Conservation (phyloP, 2,329 filamentous ascomycete species). For the Hymenoscyphus scutula region DNA sequence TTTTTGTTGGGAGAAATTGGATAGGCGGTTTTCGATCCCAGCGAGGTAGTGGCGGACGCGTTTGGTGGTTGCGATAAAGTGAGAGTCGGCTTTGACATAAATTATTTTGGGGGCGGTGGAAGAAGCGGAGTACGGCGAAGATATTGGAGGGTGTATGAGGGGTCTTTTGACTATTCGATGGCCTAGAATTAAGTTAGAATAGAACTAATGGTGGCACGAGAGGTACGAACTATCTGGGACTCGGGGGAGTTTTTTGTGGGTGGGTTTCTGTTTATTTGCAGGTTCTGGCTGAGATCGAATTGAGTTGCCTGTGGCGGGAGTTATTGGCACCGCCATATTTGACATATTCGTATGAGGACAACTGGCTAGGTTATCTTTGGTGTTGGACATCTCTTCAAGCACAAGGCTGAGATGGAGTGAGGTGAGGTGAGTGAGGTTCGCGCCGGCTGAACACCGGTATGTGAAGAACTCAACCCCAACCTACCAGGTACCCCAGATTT, state of each 20-base stretch:
- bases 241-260: constrained; percentile 26
- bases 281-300: background rate
- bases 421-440: no score
- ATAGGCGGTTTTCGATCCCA: constrained; percentile 29
- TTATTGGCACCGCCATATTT: constrained; percentile 6
- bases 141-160: constrained; percentile 35
- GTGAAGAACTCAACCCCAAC: no score
- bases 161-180: constrained; percentile 36
- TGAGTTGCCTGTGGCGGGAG: background rate
- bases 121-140: constrained; percentile 24
- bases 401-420: background rate
- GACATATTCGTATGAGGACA: no score
- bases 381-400: background rate
- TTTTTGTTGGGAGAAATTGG: constrained; percentile 18
- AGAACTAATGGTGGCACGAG: background rate
- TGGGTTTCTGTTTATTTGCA: constrained; percentile 1
- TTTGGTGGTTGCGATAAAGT: constrained; percentile 35
- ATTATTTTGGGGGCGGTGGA: constrained; percentile 29
- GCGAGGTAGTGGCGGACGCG: constrained; percentile 32
- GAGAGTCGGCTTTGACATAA: constrained; percentile 32
- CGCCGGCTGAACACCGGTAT: background rate
- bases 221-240: constrained; percentile 23
- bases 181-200: constrained; percentile 20
- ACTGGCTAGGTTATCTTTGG: background rate
- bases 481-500: no score